Evolutionary conservation across 2,329 filamentous ascomycete genomes (phyloP).

Genomic region (Aspergillus transmontanensis): DNA sequence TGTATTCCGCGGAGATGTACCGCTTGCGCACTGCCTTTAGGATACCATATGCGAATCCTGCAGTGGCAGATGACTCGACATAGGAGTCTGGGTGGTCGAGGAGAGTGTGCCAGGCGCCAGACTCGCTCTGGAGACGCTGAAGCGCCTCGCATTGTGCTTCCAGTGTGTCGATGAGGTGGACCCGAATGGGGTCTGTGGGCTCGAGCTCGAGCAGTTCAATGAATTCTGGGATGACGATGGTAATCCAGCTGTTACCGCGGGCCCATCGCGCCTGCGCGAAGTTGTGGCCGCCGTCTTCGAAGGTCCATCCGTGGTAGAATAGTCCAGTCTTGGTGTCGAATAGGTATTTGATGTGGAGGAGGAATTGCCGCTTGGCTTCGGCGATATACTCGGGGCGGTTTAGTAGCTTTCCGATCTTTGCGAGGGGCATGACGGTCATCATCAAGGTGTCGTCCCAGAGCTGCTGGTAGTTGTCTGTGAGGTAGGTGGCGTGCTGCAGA

Average conservation of each 20-base stretch:
- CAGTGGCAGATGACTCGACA: conserved; percentile 74
- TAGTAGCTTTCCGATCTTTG: conserved; percentile 75
- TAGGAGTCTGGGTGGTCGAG: conserved; percentile 74
- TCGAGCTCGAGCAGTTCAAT: conserved; percentile 70
- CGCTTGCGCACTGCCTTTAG: conserved; percentile 71
- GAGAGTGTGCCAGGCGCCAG: conserved; percentile 74
- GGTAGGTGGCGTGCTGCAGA: conserved; percentile 77
- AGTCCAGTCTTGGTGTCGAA: conserved; percentile 72
- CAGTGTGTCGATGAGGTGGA: conserved; percentile 56
- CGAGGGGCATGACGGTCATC: conserved; percentile 82
- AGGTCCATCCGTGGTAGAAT: conserved; percentile 83
- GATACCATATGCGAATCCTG: conserved; percentile 79
- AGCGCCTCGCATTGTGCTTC: conserved; percentile 71
- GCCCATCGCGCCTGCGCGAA: conserved; percentile 60
- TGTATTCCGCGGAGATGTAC: conserved; percentile 67
- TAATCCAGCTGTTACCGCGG: conserved; percentile 67
- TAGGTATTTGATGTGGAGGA: conserved; percentile 77
- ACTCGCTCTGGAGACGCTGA: conserved; percentile 58
- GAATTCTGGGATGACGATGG: conserved; percentile 81
- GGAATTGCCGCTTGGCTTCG: conserved; percentile 76
- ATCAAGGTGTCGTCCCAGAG: conserved; percentile 85
- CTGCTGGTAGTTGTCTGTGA: conserved; percentile 70
- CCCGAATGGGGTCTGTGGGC: conserved; percentile 61
- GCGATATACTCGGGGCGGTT: conserved; percentile 71
- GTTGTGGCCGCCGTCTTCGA: conserved; percentile 65